phyloP scores from a whole-genome alignment of 2,329 filamentous ascomycete genomes.

The Colletotrichum theobromicola region DNA sequence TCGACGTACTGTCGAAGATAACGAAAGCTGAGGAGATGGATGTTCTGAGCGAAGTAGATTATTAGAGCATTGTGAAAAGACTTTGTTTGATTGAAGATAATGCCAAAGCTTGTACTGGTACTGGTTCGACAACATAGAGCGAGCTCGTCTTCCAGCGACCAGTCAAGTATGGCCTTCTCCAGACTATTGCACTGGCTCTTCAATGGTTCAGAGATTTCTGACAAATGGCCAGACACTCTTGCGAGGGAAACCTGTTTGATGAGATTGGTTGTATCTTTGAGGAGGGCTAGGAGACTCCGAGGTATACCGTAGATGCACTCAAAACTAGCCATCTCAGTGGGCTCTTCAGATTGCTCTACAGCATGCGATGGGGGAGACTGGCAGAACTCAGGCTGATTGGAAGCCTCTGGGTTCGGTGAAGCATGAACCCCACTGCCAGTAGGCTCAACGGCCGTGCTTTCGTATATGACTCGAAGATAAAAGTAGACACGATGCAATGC shows the following conservation, averaged over 20 bases:
- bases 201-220: background rate
- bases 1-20: constrained; percentile 24
- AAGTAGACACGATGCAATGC: constrained; percentile 29
- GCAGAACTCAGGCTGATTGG: background rate
- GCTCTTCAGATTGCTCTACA: background rate
- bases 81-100: constrained; percentile 17
- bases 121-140: background rate
- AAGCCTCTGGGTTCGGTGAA: background rate
- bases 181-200: background rate
- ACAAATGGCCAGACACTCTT: background rate
- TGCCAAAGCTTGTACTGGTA: background rate
- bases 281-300: constrained; percentile 12
- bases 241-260: background rate
- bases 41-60: constrained; percentile 28
- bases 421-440: background rate
- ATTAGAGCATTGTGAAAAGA: constrained; percentile 30
- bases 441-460: constrained; percentile 19
- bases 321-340: constrained; percentile 1
- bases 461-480: constrained; percentile 28
- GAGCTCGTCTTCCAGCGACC: background rate
- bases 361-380: background rate
- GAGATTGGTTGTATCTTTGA: constrained; percentile 5
- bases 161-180: constrained; percentile 18
- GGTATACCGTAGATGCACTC: constrained; percentile 25
- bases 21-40: constrained; percentile 19